Conservation (phyloP, 1,284 basidiomycete genomes). For the Austroboletus novae-zelandiae region DNA sequence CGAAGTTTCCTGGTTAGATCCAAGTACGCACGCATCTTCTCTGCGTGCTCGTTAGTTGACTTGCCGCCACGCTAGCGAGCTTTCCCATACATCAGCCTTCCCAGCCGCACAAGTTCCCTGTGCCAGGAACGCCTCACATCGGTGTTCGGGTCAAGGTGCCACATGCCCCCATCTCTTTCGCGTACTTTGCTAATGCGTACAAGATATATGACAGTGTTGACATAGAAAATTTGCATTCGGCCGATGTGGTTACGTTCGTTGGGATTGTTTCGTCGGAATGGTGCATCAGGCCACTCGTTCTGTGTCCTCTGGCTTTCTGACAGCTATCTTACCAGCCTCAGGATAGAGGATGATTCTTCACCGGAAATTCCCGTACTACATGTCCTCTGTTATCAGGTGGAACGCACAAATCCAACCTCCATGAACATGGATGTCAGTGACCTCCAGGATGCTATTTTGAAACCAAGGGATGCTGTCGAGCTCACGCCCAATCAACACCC, state of each 20-base stretch:
- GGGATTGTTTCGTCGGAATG: slow-evolving; percentile 65
- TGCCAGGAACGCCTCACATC: slow-evolving; percentile 49
- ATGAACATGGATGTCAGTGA: slow-evolving; percentile 5
- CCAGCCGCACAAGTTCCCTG: slow-evolving; percentile 64
- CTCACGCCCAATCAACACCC: too few species aligned
- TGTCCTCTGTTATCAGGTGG: slow-evolving; percentile 54
- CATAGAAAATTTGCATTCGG: slow-evolving; percentile 49
- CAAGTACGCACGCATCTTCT: slow-evolving; percentile 16
- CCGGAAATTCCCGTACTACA: slow-evolving; percentile 63
- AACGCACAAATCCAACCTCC: slow-evolving; percentile 4
- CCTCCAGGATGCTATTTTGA: too few species aligned
- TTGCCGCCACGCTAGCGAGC: slow-evolving; percentile 8
- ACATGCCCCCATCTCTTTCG: not conserved
- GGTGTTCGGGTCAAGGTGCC: slow-evolving; percentile 71
- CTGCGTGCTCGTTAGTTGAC: slow-evolving; percentile 1
- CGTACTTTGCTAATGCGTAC: slow-evolving; percentile 5
- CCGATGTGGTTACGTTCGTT: slow-evolving; percentile 63
- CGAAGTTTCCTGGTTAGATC: slow-evolving; percentile 34
- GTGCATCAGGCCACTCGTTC: slow-evolving; percentile 41
- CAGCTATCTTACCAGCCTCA: slow-evolving; percentile 25
- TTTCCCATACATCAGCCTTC: slow-evolving; percentile 26
- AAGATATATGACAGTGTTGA: slow-evolving; percentile 56
- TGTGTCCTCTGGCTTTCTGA: slow-evolving; percentile 16
- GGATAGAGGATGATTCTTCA: slow-evolving; percentile 36
- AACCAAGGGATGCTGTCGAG: too few species aligned